Evolutionary conservation across 257 asterid genomes (phyloP).

Genomic region (Penstemon eatonii): DNA sequence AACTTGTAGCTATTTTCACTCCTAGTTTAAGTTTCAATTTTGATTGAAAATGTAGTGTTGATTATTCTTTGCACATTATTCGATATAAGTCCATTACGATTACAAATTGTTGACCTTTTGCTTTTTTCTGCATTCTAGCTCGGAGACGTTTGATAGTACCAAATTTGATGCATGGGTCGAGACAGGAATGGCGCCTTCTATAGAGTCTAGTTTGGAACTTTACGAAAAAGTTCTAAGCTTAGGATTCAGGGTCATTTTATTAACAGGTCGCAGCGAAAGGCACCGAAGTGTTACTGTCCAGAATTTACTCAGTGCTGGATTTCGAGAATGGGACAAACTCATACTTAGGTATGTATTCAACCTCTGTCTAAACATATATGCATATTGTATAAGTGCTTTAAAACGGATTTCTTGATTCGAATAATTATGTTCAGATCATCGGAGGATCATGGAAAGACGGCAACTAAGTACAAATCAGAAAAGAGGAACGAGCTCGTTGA

Average conservation of each 20-base stretch:
- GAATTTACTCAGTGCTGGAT: constrained; percentile 69
- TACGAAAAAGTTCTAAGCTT: constrained; percentile 41
- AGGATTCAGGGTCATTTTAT: constrained; percentile 51
- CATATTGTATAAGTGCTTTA: too few species aligned
- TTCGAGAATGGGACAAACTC: constrained; percentile 70
- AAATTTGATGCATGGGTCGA: constrained; percentile 82
- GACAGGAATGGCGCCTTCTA: constrained; percentile 60
- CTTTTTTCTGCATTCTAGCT: constrained; percentile 36
- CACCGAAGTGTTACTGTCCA: constrained; percentile 47
- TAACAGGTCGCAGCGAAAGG: constrained; percentile 79
- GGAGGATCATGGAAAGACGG: constrained; percentile 47
- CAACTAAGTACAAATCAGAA: constrained; percentile 46
- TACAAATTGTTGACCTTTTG: neutral
- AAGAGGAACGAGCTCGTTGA: constrained; percentile 48
- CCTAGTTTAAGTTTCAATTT: too few species aligned
- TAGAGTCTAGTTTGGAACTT: constrained; percentile 46
- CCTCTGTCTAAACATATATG: neutral
- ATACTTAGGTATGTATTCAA: constrained; percentile 53
- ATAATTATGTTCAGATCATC: constrained; percentile 33
- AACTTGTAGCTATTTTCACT: too few species aligned
- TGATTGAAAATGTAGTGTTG: too few species aligned
- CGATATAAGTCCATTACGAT: neutral
- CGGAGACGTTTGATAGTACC: constrained; percentile 61
- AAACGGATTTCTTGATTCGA: neutral
- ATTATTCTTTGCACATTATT: neutral